Evolutionary conservation across 805 yeast genomes (phyloP).

Genomic region (Sungouiozyma intestinalis): DNA sequence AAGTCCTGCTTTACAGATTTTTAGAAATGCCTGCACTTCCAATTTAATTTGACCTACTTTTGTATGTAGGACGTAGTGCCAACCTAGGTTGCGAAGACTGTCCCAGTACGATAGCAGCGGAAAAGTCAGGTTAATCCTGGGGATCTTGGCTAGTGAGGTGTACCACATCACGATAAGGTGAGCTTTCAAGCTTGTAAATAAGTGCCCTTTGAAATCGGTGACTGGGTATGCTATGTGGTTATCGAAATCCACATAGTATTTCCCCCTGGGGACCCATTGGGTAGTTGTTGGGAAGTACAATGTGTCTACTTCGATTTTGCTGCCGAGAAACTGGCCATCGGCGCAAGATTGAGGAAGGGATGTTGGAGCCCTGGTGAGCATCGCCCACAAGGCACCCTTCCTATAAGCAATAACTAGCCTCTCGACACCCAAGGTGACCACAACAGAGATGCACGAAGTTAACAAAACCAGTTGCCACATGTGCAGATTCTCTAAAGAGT

Average conservation of each 20-base stretch:
- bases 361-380: no score
- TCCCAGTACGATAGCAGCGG: neutral
- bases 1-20: neutral
- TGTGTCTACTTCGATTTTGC: neutral
- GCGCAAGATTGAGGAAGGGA: neutral
- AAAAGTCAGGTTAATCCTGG: neutral
- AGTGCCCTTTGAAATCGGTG: slow-evolving; percentile 6
- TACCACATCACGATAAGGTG: slow-evolving; percentile 10
- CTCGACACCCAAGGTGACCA: neutral
- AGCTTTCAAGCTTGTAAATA: slow-evolving; percentile 7
- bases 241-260: slow-evolving; percentile 19
- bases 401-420: neutral
- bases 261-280: slow-evolving; percentile 14
- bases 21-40: neutral
- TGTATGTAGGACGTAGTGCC: neutral
- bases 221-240: slow-evolving; percentile 13
- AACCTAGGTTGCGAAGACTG: no score
- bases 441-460: neutral
- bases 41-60: neutral
- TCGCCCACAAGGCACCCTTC: neutral
- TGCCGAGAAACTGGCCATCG: neutral
- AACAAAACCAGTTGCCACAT: neutral
- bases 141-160: slow-evolving; percentile 3
- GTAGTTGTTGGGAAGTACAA: neutral
- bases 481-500: neutral